phyloP scores from a whole-genome alignment of 2,329 filamentous ascomycete species.

The Plenodomus biglobosus region DNA sequence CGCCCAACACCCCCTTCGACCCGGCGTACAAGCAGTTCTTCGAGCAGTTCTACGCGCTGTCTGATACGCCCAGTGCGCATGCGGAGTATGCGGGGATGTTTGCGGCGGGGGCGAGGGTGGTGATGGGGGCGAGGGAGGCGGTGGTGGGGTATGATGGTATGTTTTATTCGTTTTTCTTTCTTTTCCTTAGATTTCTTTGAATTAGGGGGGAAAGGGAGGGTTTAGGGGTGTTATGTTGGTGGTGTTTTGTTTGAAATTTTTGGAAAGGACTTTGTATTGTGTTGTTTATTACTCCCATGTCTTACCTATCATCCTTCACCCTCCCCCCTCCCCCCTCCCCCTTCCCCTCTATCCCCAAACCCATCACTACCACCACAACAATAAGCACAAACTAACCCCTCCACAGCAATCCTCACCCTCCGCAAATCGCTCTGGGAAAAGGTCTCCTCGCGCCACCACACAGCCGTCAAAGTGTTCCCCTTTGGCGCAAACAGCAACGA shows the following conservation, averaged over 20 bases:
- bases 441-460: constrained; percentile 52
- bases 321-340: constrained; percentile 4
- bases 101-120: constrained; percentile 52
- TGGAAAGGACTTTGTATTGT: too few species aligned
- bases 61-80: constrained; percentile 53
- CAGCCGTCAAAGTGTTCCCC: constrained; percentile 53
- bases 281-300: too few species aligned
- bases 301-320: too few species aligned
- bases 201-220: too few species aligned
- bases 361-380: background rate
- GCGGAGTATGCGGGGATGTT: constrained; percentile 53
- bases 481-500: constrained; percentile 52
- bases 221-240: too few species aligned
- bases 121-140: constrained; percentile 55
- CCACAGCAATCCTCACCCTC: constrained; percentile 53
- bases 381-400: background rate
- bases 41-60: constrained; percentile 51
- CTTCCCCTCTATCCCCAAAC: background rate
- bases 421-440: constrained; percentile 58
- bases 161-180: too few species aligned
- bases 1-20: constrained; percentile 40
- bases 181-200: too few species aligned
- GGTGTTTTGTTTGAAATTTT: too few species aligned
- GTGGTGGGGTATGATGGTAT: too few species aligned
- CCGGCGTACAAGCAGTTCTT: constrained; percentile 49